Evolutionary conservation across 2,329 filamentous ascomycete species (phyloP).

Genomic region (Microcyclospora pomicola): DNA sequence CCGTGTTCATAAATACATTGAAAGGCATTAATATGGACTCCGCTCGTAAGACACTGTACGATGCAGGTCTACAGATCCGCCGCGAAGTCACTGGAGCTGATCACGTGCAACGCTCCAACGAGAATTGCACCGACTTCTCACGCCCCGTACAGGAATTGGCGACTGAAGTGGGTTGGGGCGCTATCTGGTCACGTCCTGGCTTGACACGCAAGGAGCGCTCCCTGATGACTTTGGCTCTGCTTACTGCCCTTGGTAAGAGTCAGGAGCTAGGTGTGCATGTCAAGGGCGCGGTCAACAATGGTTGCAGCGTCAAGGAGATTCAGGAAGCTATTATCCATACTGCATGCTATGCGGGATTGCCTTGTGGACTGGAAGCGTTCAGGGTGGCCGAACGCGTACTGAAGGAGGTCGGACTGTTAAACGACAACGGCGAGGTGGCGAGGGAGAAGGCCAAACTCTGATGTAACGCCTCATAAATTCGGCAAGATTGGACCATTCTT

Average conservation of each 20-base stretch:
- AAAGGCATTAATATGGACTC: neutral
- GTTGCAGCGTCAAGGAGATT: slow-evolving; percentile 1
- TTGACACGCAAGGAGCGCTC: slow-evolving; percentile 1
- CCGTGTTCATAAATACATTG: neutral
- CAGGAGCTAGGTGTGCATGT: slow-evolving; percentile 3
- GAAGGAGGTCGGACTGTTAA: neutral
- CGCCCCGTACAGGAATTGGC: slow-evolving; percentile 1
- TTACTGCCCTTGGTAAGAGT: slow-evolving; percentile 2
- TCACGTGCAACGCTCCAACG: slow-evolving; percentile 1
- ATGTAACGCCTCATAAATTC: neutral
- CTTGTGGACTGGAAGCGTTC: slow-evolving; percentile 1
- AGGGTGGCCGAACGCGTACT: slow-evolving; percentile 3
- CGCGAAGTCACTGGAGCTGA: neutral
- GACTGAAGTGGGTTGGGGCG: slow-evolving; percentile 3
- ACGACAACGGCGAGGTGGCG: slow-evolving; percentile 1
- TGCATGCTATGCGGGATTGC: slow-evolving; percentile 1
- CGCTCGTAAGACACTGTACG: neutral
- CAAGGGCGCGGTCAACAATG: slow-evolving; percentile 2
- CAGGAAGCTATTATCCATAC: slow-evolving; percentile 2
- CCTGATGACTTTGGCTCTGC: slow-evolving; percentile 1
- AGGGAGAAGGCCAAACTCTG: slow-evolving; percentile 1
- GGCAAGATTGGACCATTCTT: no score
- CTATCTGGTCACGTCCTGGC: slow-evolving; percentile 2
- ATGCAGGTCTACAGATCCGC: neutral
- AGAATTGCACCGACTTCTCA: slow-evolving; percentile 2